phyloP scores from a whole-genome alignment of 352 stramenopile species.

The Globisporangium orthogonon region DNA sequence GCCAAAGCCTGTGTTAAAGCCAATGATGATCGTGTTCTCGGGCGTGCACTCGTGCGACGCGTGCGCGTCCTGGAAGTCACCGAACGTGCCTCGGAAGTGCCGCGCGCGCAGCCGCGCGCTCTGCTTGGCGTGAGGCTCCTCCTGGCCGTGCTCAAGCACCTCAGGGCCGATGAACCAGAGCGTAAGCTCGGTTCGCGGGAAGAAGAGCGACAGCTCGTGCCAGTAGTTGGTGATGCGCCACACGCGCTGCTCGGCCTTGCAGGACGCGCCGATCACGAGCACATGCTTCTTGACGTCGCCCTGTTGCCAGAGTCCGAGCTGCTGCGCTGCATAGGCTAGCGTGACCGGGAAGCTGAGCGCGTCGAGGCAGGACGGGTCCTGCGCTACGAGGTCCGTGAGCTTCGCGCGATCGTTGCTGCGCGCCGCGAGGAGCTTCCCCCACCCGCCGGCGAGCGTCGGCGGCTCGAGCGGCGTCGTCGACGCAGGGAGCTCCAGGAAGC shows the following conservation, averaged over 20 bases:
- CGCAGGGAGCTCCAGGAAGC: conserved; percentile 33
- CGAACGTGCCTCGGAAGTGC: conserved; percentile 46
- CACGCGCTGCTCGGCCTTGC: conserved; percentile 69
- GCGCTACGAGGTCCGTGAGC: conserved; percentile 29
- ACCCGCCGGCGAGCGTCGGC: conserved; percentile 15
- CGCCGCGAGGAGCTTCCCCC: conserved; percentile 44
- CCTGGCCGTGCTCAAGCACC: conserved; percentile 15
- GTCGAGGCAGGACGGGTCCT: conserved; percentile 67
- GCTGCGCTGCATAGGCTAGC: conserved; percentile 32
- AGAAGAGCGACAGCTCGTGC: conserved; percentile 40
- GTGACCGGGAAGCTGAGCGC: conserved; percentile 71
- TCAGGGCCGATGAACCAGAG: conserved; percentile 68
- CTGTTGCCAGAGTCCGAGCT: conserved; percentile 22
- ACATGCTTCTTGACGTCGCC: conserved; percentile 18
- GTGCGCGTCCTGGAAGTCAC: conserved; percentile 32
- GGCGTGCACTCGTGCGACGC: conserved; percentile 23
- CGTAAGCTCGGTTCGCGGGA: conserved; percentile 23
- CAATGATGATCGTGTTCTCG: conserved; percentile 46
- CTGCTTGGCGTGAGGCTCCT: conserved; percentile 1
- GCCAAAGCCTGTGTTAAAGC: conserved; percentile 74
- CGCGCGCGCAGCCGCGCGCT: conserved; percentile 21
- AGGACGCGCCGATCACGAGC: conserved; percentile 50
- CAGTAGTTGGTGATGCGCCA: conserved; percentile 67
- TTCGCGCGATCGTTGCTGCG: conserved; percentile 17
- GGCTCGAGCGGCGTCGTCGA: not conserved